These are phyloP conservation scores for Cerioporus squamosus DNA, from an alignment of 1,284 basidiomycete genomes.

Conservation along the genomic window DNA sequence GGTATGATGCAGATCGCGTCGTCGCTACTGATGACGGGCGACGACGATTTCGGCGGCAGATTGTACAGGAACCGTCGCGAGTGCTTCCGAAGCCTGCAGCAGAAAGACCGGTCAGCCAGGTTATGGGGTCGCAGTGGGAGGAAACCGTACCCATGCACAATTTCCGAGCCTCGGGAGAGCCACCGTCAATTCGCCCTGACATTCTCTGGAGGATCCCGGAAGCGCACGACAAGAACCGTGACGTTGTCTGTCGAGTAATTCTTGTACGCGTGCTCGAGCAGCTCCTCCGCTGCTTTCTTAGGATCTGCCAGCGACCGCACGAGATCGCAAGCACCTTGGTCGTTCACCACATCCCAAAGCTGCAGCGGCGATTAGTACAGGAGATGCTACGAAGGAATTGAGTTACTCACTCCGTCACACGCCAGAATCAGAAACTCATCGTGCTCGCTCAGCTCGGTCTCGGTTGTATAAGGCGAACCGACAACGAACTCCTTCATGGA, in stretches of 20 bases:
- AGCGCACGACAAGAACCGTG: constrained; percentile 77
- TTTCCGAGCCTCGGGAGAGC: constrained; percentile 14
- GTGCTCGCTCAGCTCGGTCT: constrained; percentile 87
- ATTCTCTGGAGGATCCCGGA: constrained; percentile 52
- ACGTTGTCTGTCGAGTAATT: constrained; percentile 94
- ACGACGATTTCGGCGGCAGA: constrained; percentile 21
- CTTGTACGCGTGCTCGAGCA: constrained; percentile 86
- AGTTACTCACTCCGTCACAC: constrained; percentile 88
- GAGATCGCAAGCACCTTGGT: constrained; percentile 92
- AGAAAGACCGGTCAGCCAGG: no score
- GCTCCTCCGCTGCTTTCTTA: constrained; percentile 78
- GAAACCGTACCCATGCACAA: constrained; percentile 16
- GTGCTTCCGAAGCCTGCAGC: constrained; percentile 19
- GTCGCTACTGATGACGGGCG: constrained; percentile 14
- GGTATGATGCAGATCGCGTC: constrained; percentile 11
- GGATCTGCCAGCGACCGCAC: constrained; percentile 79
- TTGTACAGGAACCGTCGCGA: constrained; percentile 20
- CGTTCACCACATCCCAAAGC: constrained; percentile 97
- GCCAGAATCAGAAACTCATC: constrained; percentile 97
- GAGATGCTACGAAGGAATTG: constrained; percentile 1
- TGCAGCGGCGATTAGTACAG: constrained; percentile 39
- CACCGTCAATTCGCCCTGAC: constrained; percentile 21
- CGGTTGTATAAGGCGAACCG: constrained; percentile 97
- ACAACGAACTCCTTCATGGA: constrained; percentile 99
- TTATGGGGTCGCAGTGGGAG: neutral